These are phyloP conservation scores for Cordyceps fumosorosea DNA, from an alignment of 2,329 filamentous ascomycete species.

Conservation along the genomic window DNA sequence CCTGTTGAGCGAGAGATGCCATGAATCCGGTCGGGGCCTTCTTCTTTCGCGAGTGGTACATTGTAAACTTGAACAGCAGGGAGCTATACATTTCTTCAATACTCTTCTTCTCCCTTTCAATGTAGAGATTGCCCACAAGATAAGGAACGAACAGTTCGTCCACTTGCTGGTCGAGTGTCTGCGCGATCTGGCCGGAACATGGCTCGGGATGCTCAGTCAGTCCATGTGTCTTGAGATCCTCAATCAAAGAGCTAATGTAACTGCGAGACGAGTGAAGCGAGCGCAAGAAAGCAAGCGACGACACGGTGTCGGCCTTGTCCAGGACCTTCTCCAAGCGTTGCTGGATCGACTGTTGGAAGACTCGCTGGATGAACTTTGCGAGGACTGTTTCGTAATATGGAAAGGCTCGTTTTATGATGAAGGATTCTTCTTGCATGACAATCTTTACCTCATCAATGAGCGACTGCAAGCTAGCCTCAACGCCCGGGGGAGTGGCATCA, in stretches of 20 bases:
- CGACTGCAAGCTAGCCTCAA: constrained; percentile 87
- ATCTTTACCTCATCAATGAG: constrained; percentile 91
- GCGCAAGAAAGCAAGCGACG: constrained; percentile 83
- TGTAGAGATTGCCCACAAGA: constrained; percentile 62
- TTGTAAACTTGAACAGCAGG: constrained; percentile 89
- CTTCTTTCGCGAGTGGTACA: constrained; percentile 85
- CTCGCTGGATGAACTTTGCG: constrained; percentile 84
- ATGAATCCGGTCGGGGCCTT: constrained; percentile 90
- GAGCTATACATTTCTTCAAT: constrained; percentile 83
- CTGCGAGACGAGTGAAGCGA: constrained; percentile 84
- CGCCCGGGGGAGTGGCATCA: constrained; percentile 81
- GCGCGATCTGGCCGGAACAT: constrained; percentile 76
- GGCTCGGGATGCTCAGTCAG: constrained; percentile 92
- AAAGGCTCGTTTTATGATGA: constrained; percentile 93
- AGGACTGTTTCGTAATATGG: constrained; percentile 94
- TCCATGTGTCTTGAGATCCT: constrained; percentile 90
- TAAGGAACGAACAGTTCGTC: constrained; percentile 73
- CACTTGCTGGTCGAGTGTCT: constrained; percentile 65
- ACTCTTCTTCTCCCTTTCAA: constrained; percentile 61
- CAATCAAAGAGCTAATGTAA: constrained; percentile 81
- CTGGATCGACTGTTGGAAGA: constrained; percentile 97
- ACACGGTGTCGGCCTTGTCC: constrained; percentile 88
- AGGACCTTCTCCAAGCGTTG: constrained; percentile 92
- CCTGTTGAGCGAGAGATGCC: constrained; percentile 82
- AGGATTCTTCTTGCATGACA: constrained; percentile 93